These are phyloP conservation scores for Hippophae gyantsensis DNA, from an alignment of 306 rosid genomes.

Conservation along the genomic window DNA sequence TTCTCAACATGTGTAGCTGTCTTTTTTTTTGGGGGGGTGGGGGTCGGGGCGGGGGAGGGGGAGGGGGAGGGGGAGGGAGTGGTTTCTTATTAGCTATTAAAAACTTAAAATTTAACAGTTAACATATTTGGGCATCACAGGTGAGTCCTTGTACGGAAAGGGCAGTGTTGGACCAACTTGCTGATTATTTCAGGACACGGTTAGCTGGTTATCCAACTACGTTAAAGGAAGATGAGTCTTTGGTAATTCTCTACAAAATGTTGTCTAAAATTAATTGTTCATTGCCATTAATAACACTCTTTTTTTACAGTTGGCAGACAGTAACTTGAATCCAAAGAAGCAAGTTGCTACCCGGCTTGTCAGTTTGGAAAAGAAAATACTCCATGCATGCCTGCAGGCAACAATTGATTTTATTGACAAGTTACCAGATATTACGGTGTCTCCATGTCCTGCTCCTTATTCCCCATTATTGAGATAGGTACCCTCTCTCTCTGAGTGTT, in stretches of 20 bases:
- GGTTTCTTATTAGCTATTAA: conserved; percentile 10
- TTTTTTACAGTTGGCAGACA: conserved; percentile 53
- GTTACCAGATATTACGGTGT: conserved; percentile 67
- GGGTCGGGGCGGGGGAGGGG: too few relatives aligned
- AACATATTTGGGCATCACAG: conserved; percentile 30
- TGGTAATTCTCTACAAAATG: conserved; percentile 36
- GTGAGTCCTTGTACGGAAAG: conserved; percentile 92
- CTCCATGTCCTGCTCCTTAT: conserved; percentile 86
- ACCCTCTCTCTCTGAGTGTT: not conserved
- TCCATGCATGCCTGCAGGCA: conserved; percentile 76
- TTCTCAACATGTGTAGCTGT: too few relatives aligned
- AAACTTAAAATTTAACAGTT: not conserved
- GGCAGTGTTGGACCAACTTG: conserved; percentile 84
- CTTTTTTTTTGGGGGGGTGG: too few relatives aligned
- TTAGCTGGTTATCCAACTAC: conserved; percentile 84
- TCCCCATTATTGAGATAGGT: conserved; percentile 66
- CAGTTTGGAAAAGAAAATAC: conserved; percentile 76
- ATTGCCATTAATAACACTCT: conserved; percentile 5
- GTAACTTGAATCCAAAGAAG: conserved; percentile 62
- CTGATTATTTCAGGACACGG: conserved; percentile 64
- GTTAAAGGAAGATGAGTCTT: conserved; percentile 70
- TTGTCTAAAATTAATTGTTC: not conserved
- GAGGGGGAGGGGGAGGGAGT: too few relatives aligned
- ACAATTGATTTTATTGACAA: conserved; percentile 46
- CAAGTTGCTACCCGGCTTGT: conserved; percentile 81